Conservation (phyloP, 208 protist species). For the Leishmania turanica region DNA sequence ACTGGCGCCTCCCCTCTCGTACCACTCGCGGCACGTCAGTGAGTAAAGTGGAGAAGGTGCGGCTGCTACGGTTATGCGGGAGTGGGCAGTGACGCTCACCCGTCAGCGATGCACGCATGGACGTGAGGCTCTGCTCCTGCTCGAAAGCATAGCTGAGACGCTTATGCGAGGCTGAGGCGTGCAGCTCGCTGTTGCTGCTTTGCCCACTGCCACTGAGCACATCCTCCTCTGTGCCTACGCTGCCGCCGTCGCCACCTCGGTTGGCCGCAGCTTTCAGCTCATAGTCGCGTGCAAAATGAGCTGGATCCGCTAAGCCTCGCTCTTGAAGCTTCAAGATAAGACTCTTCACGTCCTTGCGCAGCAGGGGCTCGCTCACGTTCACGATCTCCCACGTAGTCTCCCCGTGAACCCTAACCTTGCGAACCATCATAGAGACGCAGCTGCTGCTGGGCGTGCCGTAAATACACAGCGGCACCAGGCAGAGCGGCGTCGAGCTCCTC, state of each 20-base stretch:
- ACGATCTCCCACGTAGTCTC: conserved; percentile 74
- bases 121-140: conserved; percentile 29
- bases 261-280: conserved; percentile 22
- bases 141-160: conserved; percentile 24
- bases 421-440: conserved; percentile 71
- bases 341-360: conserved; percentile 55
- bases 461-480: conserved; percentile 56
- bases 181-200: conserved; percentile 22
- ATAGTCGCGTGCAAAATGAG: conserved; percentile 48
- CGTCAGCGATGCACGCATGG: neutral
- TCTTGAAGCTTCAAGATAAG: conserved; percentile 55
- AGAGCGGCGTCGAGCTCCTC: conserved; percentile 40
- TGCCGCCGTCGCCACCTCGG: conserved; percentile 14
- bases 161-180: conserved; percentile 13
- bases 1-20: conserved; percentile 73
- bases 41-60: conserved; percentile 38
- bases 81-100: conserved; percentile 2
- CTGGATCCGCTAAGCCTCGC: conserved; percentile 60
- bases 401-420: conserved; percentile 45
- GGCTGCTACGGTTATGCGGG: conserved; percentile 4
- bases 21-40: conserved; percentile 41
- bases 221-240: conserved; percentile 17
- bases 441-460: conserved; percentile 37
- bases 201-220: conserved; percentile 11
- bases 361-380: conserved; percentile 58